Conservation (phyloP, 768 basidiomycete species). For the Lactifluus pinguis region DNA sequence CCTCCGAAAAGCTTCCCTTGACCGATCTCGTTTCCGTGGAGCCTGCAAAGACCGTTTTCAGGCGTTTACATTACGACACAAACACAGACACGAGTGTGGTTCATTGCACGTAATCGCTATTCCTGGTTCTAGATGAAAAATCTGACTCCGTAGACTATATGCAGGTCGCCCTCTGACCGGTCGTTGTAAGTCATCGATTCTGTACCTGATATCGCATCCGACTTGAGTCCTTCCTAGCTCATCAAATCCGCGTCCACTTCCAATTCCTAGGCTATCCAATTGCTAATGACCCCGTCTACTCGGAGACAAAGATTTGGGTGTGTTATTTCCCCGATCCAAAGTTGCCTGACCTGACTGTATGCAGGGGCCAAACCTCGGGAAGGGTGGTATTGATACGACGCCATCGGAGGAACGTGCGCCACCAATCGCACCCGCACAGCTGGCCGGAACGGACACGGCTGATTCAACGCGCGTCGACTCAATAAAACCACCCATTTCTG, state of each 20-base stretch:
- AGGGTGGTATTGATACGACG: conserved; percentile 69
- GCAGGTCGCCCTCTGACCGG: conserved; percentile 85
- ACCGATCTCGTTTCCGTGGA: conserved; percentile 24
- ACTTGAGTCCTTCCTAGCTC: conserved; percentile 42
- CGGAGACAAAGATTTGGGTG: conserved; percentile 71
- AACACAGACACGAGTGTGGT: conserved; percentile 80
- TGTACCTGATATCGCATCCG: neutral
- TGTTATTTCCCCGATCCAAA: conserved; percentile 10
- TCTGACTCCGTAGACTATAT: conserved; percentile 9
- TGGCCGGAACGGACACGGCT: conserved; percentile 23
- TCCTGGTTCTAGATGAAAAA: neutral
- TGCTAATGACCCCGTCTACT: conserved; percentile 93
- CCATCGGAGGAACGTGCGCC: conserved; percentile 59
- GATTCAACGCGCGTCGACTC: conserved; percentile 8
- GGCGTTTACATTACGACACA: conserved; percentile 68
- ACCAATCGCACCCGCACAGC: conserved; percentile 43
- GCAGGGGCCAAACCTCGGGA: conserved; percentile 65
- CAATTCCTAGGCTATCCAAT: conserved; percentile 92
- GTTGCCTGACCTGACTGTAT: neutral
- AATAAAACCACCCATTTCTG: neutral
- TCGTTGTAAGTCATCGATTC: conserved; percentile 54
- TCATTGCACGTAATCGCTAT: conserved; percentile 46
- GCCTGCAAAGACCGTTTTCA: conserved; percentile 87
- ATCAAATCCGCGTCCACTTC: conserved; percentile 95
- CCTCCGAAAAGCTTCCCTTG: neutral